Conservation (phyloP, 2,329 filamentous ascomycete genomes). For the Magnaporthiopsis rhizophila region DNA sequence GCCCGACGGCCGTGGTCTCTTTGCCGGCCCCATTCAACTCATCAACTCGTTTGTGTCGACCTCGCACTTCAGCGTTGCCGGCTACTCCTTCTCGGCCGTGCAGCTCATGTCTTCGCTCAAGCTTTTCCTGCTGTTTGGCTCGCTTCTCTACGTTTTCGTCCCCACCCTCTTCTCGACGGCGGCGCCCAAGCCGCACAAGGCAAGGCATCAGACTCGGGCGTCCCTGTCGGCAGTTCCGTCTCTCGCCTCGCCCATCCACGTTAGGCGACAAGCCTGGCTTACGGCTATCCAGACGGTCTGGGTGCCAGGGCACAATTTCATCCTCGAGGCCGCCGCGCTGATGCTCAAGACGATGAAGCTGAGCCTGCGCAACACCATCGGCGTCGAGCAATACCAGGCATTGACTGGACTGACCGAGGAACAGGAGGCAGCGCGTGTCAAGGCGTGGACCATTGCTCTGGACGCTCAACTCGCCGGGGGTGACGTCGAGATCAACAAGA, state of each 20-base stretch:
- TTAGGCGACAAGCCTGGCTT: conserved; percentile 83
- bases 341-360: conserved; percentile 75
- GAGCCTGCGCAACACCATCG: conserved; percentile 68
- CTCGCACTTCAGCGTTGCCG: conserved; percentile 44
- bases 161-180: conserved; percentile 48
- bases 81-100: conserved; percentile 39
- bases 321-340: conserved; percentile 76
- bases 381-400: conserved; percentile 67
- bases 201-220: conserved; percentile 23
- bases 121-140: conserved; percentile 38
- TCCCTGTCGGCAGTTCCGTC: conserved; percentile 54
- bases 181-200: conserved; percentile 39
- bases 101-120: conserved; percentile 44
- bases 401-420: conserved; percentile 76
- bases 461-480: conserved; percentile 90
- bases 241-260: conserved; percentile 72
- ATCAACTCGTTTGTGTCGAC: conserved; percentile 39
- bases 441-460: conserved; percentile 87
- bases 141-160: conserved; percentile 46
- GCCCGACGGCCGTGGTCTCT: conserved; percentile 58
- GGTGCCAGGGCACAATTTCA: conserved; percentile 79
- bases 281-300: conserved; percentile 89
- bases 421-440: conserved; percentile 76
- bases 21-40: conserved; percentile 54
- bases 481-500: conserved; percentile 82